phyloP scores from a whole-genome alignment of 495 filamentous ascomycete species.

The Trichoderma gamsii region DNA sequence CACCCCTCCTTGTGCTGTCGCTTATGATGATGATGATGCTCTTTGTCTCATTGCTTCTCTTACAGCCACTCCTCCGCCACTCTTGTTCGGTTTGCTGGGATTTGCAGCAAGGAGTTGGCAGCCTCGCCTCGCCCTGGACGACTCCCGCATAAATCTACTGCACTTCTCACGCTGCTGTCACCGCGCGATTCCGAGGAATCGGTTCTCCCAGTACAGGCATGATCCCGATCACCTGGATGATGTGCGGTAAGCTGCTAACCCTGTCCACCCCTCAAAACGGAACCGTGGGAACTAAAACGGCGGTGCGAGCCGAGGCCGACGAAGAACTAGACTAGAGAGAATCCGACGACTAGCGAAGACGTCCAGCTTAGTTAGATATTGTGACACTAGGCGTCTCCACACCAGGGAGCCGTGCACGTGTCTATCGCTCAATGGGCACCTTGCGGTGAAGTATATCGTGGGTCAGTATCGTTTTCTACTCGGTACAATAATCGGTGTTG shows the following conservation, averaged over 20 bases:
- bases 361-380: not conserved
- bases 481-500: not conserved
- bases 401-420: not conserved
- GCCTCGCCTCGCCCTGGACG: constrained; percentile 1
- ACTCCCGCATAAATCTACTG: not conserved
- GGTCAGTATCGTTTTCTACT: not conserved
- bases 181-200: not conserved
- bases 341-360: constrained; percentile 4
- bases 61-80: not conserved
- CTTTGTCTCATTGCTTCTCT: not conserved
- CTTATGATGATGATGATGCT: not conserved
- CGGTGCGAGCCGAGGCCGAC: constrained; percentile 12
- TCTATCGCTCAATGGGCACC: constrained; percentile 12
- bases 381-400: constrained; percentile 9
- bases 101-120: not conserved
- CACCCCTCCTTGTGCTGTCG: not conserved
- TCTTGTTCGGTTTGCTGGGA: not conserved
- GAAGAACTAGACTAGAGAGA: constrained; percentile 11
- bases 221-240: constrained; percentile 1
- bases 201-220: not conserved
- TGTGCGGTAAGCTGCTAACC: not conserved
- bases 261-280: constrained; percentile 10
- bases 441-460: not conserved
- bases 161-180: not conserved
- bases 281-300: constrained; percentile 8